Percentiles rank a stretch among this genome's conserved stretches.
phyloP scores from a whole-genome alignment of 345 rosid species.

The Syzygium aromaticum region DNA sequence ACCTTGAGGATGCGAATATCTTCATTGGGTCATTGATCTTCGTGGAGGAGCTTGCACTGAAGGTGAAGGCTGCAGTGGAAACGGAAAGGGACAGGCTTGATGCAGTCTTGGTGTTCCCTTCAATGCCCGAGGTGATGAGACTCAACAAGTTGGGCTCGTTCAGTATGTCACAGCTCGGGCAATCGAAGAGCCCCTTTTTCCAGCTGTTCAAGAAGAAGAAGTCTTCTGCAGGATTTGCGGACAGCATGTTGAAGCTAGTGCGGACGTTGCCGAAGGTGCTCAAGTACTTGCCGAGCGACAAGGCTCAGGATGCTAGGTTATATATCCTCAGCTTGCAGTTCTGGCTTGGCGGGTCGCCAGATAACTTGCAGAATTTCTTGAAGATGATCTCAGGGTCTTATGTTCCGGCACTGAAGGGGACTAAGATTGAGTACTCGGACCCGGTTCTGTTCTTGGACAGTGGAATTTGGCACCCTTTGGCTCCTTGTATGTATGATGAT shows the following conservation, averaged over 20 bases:
- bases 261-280: constrained; percentile 93
- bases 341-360: constrained; percentile 98
- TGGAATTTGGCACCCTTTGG: constrained; percentile 97
- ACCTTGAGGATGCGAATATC: constrained; percentile 83
- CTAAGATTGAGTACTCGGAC: constrained; percentile 67
- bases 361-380: constrained; percentile 86
- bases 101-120: constrained; percentile 96
- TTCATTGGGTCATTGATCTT: constrained; percentile 94
- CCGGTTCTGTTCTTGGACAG: constrained; percentile 88
- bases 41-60: constrained; percentile 89
- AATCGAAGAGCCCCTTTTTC: constrained; percentile 86
- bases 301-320: constrained; percentile 97
- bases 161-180: constrained; percentile 96
- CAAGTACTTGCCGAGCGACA: constrained; percentile 93
- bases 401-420: constrained; percentile 73
- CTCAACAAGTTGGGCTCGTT: constrained; percentile 93
- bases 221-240: constrained; percentile 92
- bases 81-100: constrained; percentile 90
- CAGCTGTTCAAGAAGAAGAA: constrained; percentile 94
- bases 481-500: constrained; percentile 92
- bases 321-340: constrained; percentile 95
- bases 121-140: constrained; percentile 99
- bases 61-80: constrained; percentile 87
- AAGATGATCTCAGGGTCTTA: constrained; percentile 94
- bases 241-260: constrained; percentile 90